Conservation (phyloP, 1,139 yeast genomes). For the Diutina siamensis region DNA sequence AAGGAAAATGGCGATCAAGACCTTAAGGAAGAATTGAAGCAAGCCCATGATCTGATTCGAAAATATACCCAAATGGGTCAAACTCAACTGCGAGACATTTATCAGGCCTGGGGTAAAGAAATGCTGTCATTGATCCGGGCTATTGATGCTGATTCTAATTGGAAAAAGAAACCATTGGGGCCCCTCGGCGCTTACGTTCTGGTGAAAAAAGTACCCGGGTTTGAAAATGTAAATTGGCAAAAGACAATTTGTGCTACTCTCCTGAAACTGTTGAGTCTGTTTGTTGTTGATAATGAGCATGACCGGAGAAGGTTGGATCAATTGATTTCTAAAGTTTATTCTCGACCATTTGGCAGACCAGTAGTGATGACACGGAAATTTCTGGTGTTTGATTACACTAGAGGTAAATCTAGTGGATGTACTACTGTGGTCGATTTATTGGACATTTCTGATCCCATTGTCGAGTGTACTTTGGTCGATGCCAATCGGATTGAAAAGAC, state of each 20-base stretch:
- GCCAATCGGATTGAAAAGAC: constrained; percentile 46
- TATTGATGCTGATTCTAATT: constrained; percentile 26
- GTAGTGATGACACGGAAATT: constrained; percentile 40
- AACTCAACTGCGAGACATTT: constrained; percentile 14
- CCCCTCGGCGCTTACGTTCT: constrained; percentile 63
- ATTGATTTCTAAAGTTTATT: neutral
- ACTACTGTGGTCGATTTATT: constrained; percentile 52
- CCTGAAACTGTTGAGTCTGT: constrained; percentile 42
- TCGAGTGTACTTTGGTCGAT: constrained; percentile 59
- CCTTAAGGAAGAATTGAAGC: constrained; percentile 6
- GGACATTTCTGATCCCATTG: constrained; percentile 39
- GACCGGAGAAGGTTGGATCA: constrained; percentile 45
- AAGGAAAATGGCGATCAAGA: constrained; percentile 12
- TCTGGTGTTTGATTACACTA: constrained; percentile 43
- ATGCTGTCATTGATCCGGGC: constrained; percentile 30
- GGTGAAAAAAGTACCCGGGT: constrained; percentile 26
- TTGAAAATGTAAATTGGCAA: constrained; percentile 46
- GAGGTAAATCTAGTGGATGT: constrained; percentile 18
- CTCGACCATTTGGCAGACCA: neutral
- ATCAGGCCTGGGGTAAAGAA: constrained; percentile 36
- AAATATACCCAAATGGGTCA: neutral
- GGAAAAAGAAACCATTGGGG: constrained; percentile 55
- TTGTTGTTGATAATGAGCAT: constrained; percentile 51
- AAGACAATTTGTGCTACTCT: constrained; percentile 44
- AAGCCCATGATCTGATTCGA: neutral